Evolutionary conservation across 768 basidiomycete genomes (phyloP), one percentile per base, ranked within the genome.

Genomic region (Boletus fagicola): DNA sequence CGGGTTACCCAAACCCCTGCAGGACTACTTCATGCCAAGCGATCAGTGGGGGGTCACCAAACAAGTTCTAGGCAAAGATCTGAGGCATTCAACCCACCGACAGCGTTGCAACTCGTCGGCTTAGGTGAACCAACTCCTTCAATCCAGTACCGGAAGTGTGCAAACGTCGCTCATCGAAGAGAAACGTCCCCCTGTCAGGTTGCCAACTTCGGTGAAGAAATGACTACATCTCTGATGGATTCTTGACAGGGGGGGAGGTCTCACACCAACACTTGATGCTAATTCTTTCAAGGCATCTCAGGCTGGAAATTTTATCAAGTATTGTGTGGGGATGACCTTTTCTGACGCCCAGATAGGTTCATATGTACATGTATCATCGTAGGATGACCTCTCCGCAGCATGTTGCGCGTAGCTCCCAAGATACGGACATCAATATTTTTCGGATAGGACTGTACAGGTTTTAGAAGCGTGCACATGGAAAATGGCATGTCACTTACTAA

Each of bases 401-500:
- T 39, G 18, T 7, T 26, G 15, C 13, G 8, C 15, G 8, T 11
- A 42, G 30, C 40, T 31, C 44, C 18, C 49, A 48, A 31, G 20
- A 24, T 26, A 39, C 22, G 5, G 42, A 20, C 24, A 43, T 77
- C 64, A 85, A 61, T 88, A 88, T 67, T 85, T 87, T 70, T 88
- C 87, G 3, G 86, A 81, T 57, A 88, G 75, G 61, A 88, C 87
- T 88, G 57, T 22, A 39, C 57, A 50, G 57, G 3, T 26, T 31
- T 65, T 60, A 51, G 65, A 42, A 36, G 26, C 36, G 16, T 51
- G 28, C 28, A 45, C 18, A 24, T 6, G 22, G 16, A 49, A 43
- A n/a, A 33, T 56, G 46, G 33, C 22, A 16, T 16, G 5, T 33
- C 30, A 80, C 92, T 79, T 72, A 96, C 94, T 94, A 64, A 96